Conservation (phyloP, 2,329 filamentous ascomycete species). For the Monilinia aucupariae region DNA sequence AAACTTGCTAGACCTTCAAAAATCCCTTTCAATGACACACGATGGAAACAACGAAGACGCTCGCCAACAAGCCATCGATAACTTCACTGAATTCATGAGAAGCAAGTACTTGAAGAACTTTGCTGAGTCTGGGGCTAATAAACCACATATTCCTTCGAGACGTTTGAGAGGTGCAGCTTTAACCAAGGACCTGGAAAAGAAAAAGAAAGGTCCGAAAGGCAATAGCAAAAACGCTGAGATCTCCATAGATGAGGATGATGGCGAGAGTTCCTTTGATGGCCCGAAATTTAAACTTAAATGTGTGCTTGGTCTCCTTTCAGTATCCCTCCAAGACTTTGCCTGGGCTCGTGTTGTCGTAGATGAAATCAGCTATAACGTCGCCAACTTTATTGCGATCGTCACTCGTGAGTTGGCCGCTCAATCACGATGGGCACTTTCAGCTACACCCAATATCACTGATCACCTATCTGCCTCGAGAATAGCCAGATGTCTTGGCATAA, state of each 20-base stretch:
- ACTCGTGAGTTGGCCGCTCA: neutral
- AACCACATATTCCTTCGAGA: neutral
- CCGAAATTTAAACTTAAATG: neutral
- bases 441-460: conserved; percentile 2
- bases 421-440: conserved; percentile 9
- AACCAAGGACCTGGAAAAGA: neutral
- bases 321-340: neutral
- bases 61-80: neutral
- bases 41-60: neutral
- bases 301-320: neutral
- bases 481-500: conserved; percentile 3
- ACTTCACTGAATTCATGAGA: neutral
- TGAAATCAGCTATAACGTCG: neutral
- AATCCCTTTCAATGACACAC: neutral
- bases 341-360: neutral
- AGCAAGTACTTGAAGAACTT: neutral
- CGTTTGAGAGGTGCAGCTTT: neutral
- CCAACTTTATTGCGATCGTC: neutral
- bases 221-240: neutral
- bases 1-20: neutral
- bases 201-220: neutral
- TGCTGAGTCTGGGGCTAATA: neutral
- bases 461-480: neutral
- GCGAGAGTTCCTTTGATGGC: neutral
- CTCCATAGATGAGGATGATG: neutral